Percentiles rank a stretch among this genome's conserved stretches.
These are phyloP conservation scores for Funneliformis geosporum DNA, from an alignment of 192 early-diverging fungal genomes.

Conservation along the genomic window DNA sequence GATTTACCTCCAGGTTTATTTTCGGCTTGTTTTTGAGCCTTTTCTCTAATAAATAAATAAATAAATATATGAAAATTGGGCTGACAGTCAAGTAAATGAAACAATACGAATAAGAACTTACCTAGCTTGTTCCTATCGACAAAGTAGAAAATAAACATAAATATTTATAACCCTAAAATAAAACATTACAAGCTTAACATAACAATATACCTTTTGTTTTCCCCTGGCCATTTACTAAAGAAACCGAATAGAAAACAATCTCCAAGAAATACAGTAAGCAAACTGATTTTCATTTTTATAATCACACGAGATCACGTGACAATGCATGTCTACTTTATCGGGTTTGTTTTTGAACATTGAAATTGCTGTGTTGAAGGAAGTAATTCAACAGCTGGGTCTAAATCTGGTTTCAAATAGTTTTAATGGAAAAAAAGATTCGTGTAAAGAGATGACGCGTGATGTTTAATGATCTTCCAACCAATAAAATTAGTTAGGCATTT, in stretches of 20 bases:
- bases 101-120: background rate
- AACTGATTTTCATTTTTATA: no score
- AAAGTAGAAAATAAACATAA: background rate
- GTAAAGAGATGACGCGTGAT: background rate
- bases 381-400: no score
- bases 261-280: background rate
- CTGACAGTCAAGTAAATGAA: no score
- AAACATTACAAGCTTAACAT: background rate
- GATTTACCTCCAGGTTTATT: slow-evolving; percentile 42
- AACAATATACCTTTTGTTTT: slow-evolving; percentile 41
- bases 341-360: no score
- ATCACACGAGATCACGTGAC: no score
- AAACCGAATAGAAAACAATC: background rate
- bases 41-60: slow-evolving; percentile 31
- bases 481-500: background rate
- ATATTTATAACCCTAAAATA: background rate
- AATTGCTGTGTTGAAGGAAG: no score
- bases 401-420: no score
- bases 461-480: background rate
- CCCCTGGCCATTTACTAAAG: slow-evolving; percentile 39
- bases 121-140: slow-evolving; percentile 39
- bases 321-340: no score
- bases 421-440: background rate
- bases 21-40: slow-evolving; percentile 41
- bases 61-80: background rate